Evolutionary conservation across 805 yeast species (phyloP).

Genomic region (Kodamaea restingae): DNA sequence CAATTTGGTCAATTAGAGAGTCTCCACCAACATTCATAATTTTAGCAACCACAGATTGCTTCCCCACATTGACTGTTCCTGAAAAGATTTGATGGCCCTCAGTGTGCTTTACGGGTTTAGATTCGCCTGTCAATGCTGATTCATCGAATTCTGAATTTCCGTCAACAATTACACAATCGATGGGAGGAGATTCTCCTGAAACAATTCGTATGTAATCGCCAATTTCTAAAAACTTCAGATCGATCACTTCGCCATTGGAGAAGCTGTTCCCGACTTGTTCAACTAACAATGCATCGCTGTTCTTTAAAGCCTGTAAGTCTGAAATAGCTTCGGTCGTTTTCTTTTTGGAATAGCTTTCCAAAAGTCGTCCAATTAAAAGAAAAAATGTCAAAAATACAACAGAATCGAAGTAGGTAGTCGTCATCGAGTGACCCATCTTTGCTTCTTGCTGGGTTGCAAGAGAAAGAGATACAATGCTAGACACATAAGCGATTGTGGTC

Average conservation of each 20-base stretch:
- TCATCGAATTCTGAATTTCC: slow-evolving; percentile 54
- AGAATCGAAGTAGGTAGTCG: slow-evolving; percentile 73
- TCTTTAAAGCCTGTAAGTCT: slow-evolving; percentile 49
- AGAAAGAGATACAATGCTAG: slow-evolving; percentile 56
- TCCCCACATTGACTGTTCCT: slow-evolving; percentile 67
- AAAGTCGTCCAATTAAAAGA: slow-evolving; percentile 62
- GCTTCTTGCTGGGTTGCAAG: slow-evolving; percentile 36
- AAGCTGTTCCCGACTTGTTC: slow-evolving; percentile 18
- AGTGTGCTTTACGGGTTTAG: slow-evolving; percentile 51
- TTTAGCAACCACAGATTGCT: slow-evolving; percentile 48
- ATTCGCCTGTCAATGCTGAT: slow-evolving; percentile 61
- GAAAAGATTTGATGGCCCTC: slow-evolving; percentile 68
- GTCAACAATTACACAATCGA: slow-evolving; percentile 49
- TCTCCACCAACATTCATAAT: slow-evolving; percentile 57
- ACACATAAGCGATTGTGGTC: slow-evolving; percentile 66
- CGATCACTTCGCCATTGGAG: slow-evolving; percentile 30
- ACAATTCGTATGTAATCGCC: slow-evolving; percentile 48
- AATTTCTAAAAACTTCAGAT: slow-evolving; percentile 45
- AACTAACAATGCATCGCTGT: slow-evolving; percentile 44
- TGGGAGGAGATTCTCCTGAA: slow-evolving; percentile 59
- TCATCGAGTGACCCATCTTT: slow-evolving; percentile 36
- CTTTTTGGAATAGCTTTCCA: slow-evolving; percentile 63
- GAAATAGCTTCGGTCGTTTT: slow-evolving; percentile 66
- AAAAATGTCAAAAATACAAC: slow-evolving; percentile 74
- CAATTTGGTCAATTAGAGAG: slow-evolving; percentile 66